Percentiles rank a stretch among this genome's conserved stretches.
Conservation (phyloP, 108 stramenopile species). For the Fistulifera pelliculosa region DNA sequence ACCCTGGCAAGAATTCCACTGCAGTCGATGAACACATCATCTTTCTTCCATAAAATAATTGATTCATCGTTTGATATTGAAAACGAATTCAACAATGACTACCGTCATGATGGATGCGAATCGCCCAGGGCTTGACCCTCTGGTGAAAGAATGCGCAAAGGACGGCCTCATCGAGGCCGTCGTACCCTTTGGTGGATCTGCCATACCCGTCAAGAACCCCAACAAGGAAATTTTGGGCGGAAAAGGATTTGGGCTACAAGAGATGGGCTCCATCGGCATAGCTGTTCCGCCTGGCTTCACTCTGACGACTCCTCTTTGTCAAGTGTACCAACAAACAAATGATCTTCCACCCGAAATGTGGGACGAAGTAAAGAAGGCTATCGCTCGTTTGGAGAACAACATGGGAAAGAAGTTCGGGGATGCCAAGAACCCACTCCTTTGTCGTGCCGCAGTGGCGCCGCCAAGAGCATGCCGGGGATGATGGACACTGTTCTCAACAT, state of each 20-base stretch:
- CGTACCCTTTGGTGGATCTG: conserved; percentile 30
- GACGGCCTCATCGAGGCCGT: conserved; percentile 4
- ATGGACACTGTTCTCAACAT: conserved; percentile 74
- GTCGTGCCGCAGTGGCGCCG: conserved; percentile 52
- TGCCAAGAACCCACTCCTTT: conserved; percentile 55
- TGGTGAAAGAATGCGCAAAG: no score
- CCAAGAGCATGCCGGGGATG: conserved; percentile 69
- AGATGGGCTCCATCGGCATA: conserved; percentile 59
- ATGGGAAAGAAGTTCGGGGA: conserved; percentile 53
- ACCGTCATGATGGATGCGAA: no score
- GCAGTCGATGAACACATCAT: no score
- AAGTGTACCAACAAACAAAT: conserved; percentile 27
- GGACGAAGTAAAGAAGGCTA: conserved; percentile 20
- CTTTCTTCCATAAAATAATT: no score
- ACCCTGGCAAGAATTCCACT: no score
- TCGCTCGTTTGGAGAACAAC: conserved; percentile 34
- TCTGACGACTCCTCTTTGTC: conserved; percentile 48
- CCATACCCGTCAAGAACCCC: conserved; percentile 13
- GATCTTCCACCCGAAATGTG: conserved; percentile 46
- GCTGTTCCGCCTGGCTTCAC: conserved; percentile 77
- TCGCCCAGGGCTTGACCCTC: no score
- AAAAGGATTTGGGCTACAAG: conserved; percentile 66
- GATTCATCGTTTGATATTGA: no score
- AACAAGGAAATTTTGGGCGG: conserved; percentile 45
- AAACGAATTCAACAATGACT: no score